phyloP scores from a whole-genome alignment of 2,329 filamentous ascomycete species.

The Sordariomycetes sp. region DNA sequence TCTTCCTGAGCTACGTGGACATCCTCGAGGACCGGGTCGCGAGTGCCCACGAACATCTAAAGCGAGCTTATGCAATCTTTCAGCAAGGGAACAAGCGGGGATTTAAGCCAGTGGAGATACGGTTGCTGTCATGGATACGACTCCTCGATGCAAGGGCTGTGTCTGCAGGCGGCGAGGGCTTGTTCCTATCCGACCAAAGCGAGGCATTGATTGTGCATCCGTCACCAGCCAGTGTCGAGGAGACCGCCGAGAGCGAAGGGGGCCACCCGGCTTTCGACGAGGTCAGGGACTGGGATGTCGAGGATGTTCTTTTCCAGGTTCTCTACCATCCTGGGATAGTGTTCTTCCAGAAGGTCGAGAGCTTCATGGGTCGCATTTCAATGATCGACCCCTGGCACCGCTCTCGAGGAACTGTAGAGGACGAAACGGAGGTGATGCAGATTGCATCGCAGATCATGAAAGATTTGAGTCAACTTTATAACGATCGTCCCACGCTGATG shows the following conservation, averaged over 20 bases:
- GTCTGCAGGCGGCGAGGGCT: slow-evolving; percentile 44
- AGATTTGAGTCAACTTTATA: slow-evolving; percentile 39
- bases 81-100: slow-evolving; percentile 25
- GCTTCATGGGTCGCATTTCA: slow-evolving; percentile 47
- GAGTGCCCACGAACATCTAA: slow-evolving; percentile 37
- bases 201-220: slow-evolving; percentile 34
- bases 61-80: slow-evolving; percentile 37
- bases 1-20: slow-evolving; percentile 45
- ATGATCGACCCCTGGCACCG: slow-evolving; percentile 49
- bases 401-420: slow-evolving; percentile 43
- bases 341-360: slow-evolving; percentile 50
- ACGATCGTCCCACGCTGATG: slow-evolving; percentile 42
- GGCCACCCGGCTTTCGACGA: slow-evolving; percentile 16
- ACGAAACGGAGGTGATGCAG: slow-evolving; percentile 49
- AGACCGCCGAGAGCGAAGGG: not conserved
- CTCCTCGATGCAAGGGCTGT: slow-evolving; percentile 46
- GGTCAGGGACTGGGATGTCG: slow-evolving; percentile 23
- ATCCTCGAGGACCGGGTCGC: slow-evolving; percentile 30
- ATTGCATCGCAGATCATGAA: slow-evolving; percentile 38
- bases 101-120: slow-evolving; percentile 30
- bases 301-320: slow-evolving; percentile 44
- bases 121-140: slow-evolving; percentile 44
- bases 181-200: slow-evolving; percentile 38
- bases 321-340: slow-evolving; percentile 44
- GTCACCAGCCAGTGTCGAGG: slow-evolving; percentile 27